Percentiles rank a stretch among this genome's conserved stretches.
Conservation (phyloP, 306 rosid genomes). For the Malus fusca region DNA sequence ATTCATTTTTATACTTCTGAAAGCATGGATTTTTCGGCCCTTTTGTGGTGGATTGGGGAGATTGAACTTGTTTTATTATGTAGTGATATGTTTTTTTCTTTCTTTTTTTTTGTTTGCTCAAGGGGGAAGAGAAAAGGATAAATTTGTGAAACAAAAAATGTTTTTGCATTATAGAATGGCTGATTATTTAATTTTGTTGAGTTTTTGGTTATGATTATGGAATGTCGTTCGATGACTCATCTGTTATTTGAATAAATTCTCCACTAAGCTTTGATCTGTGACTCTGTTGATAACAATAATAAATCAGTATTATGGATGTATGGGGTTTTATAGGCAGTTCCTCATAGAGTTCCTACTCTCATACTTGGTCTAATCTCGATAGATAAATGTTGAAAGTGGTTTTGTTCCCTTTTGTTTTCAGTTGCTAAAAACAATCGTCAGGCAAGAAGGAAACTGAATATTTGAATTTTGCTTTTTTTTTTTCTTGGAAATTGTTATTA, state of each 20-base stretch:
- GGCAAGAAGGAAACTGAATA: background rate
- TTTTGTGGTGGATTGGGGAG: background rate
- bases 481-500: too few relatives aligned
- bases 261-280: too few relatives aligned
- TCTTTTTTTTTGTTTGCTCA: background rate
- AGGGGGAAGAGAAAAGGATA: background rate
- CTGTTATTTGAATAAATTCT: background rate
- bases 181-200: background rate
- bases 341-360: background rate
- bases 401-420: background rate
- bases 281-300: background rate
- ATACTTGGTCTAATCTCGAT: background rate
- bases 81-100: background rate
- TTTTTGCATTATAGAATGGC: background rate
- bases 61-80: background rate
- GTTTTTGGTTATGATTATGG: background rate
- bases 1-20: background rate
- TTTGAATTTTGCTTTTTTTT: background rate
- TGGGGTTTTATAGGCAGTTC: background rate
- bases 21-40: background rate
- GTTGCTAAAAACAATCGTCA: background rate
- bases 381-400: background rate
- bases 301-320: background rate
- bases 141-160: background rate
- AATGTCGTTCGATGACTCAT: background rate